Evolutionary conservation across 2,329 filamentous ascomycete genomes (phyloP).

Genomic region (Fusarium paranaense): DNA sequence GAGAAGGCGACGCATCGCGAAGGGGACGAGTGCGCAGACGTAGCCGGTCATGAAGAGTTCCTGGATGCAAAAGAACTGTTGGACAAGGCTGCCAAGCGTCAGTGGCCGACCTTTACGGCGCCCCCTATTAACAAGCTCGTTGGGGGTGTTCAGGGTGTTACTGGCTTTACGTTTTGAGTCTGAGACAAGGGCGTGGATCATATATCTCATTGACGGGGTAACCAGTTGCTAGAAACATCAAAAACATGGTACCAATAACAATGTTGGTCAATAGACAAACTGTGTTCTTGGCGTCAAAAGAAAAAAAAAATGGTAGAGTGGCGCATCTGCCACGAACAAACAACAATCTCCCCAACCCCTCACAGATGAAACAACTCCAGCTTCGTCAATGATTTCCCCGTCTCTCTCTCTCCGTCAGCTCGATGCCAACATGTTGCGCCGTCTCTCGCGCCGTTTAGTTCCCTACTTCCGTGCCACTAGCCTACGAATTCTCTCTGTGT

Average conservation of each 20-base stretch:
- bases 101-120: not conserved
- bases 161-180: not conserved
- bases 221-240: not conserved
- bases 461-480: not conserved
- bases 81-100: not conserved
- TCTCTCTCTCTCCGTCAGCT: not conserved
- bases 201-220: not conserved
- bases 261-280: not conserved
- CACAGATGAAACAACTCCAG: not conserved
- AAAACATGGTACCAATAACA: not conserved
- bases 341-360: not conserved
- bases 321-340: not conserved
- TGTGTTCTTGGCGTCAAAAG: not conserved
- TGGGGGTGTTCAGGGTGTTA: not conserved
- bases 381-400: not conserved
- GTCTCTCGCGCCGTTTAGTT: not conserved
- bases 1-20: not conserved
- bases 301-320: not conserved
- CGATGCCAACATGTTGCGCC: not conserved
- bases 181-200: not conserved
- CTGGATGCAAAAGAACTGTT: not conserved
- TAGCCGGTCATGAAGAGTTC: not conserved
- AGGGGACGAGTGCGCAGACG: not conserved
- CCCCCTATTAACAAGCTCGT: not conserved
- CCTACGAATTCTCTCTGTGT: not conserved